Evolutionary conservation across 1,284 basidiomycete genomes (phyloP).

Genomic region (Marasmius tenuissimus): DNA sequence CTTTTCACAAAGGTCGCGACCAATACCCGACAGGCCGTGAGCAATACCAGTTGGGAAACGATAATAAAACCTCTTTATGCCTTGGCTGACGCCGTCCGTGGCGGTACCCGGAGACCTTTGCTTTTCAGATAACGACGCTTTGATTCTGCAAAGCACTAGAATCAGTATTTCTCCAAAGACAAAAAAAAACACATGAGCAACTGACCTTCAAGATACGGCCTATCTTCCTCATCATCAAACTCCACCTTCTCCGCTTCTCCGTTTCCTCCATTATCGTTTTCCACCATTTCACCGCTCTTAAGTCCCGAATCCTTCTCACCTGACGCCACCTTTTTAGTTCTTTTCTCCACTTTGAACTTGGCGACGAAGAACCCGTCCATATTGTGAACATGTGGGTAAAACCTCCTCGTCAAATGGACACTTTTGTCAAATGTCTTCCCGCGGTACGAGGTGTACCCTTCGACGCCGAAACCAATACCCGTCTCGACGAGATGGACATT

Average conservation of each 20-base stretch:
- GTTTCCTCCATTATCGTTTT: slow-evolving; percentile 26
- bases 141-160: slow-evolving; percentile 46
- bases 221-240: slow-evolving; percentile 75
- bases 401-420: slow-evolving; percentile 82
- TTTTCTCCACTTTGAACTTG: slow-evolving; percentile 92
- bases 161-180: slow-evolving; percentile 14
- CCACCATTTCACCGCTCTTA: slow-evolving; percentile 35
- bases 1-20: too few species aligned
- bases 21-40: too few species aligned
- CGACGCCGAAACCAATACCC: slow-evolving; percentile 90
- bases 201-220: slow-evolving; percentile 67
- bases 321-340: slow-evolving; percentile 44
- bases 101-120: slow-evolving; percentile 67
- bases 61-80: background rate
- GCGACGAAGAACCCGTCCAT: slow-evolving; percentile 99
- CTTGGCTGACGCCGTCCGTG: slow-evolving; percentile 33
- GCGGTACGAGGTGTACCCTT: slow-evolving; percentile 88
- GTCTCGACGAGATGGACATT: slow-evolving; percentile 94
- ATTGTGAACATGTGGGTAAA: slow-evolving; percentile 90
- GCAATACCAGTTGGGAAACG: background rate
- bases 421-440: slow-evolving; percentile 87
- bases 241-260: slow-evolving; percentile 30
- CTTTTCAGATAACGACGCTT: slow-evolving; percentile 74
- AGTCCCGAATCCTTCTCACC: slow-evolving; percentile 29
- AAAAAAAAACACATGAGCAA: slow-evolving; percentile 8